These are phyloP conservation scores for Sicyos baderoa DNA, from an alignment of 306 rosid species.

Conservation along the genomic window DNA sequence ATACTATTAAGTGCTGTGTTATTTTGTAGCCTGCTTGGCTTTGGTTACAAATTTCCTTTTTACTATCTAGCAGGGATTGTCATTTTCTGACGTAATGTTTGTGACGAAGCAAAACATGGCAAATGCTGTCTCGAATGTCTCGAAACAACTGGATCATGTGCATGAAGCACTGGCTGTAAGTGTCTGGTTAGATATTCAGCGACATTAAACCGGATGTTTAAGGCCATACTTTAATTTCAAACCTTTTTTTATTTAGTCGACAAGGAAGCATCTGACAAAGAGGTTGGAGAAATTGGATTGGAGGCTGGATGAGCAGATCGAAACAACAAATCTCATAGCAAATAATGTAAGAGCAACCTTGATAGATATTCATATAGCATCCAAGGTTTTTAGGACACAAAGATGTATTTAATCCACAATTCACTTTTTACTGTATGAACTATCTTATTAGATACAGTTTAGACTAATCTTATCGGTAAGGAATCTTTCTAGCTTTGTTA, in stretches of 20 bases:
- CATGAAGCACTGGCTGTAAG: constrained; percentile 74
- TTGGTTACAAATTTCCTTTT: neutral
- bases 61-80: constrained; percentile 42
- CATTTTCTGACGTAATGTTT: constrained; percentile 73
- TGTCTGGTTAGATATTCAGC: constrained; percentile 18
- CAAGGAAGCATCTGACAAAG: constrained; percentile 55
- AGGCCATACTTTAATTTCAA: constrained; percentile 12
- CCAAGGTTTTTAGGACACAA: neutral
- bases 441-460: neutral
- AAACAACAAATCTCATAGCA: constrained; percentile 45
- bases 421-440: neutral
- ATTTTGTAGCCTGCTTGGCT: neutral
- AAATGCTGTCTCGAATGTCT: constrained; percentile 51
- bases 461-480: neutral
- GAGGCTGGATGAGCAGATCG: constrained; percentile 60
- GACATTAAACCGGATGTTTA: constrained; percentile 13
- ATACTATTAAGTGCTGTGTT: neutral
- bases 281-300: constrained; percentile 59
- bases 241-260: constrained; percentile 33
- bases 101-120: constrained; percentile 74
- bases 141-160: constrained; percentile 65
- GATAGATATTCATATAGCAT: neutral
- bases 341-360: constrained; percentile 39
- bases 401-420: neutral
- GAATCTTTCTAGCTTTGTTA: neutral